A percentile compares a stretch with the other conserved stretches of the same genome.
Evolutionary conservation across 2,329 filamentous ascomycete genomes (phyloP).

Genomic region (Diplocarpon mali): DNA sequence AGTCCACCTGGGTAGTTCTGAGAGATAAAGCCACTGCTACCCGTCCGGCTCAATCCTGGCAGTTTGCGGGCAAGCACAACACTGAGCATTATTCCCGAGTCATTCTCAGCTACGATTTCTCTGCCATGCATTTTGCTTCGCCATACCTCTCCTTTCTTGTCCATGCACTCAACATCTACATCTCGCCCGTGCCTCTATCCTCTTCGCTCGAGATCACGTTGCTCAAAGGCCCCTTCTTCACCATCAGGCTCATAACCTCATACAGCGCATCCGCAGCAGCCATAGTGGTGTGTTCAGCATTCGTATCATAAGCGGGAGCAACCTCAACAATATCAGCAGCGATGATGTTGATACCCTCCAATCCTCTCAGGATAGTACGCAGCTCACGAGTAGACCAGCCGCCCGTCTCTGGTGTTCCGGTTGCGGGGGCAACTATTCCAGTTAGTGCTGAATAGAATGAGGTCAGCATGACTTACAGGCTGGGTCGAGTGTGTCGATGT

Average conservation of each 20-base stretch:
- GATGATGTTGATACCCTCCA: constrained; percentile 59
- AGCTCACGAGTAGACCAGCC: constrained; percentile 67
- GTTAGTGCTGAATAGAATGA: not conserved
- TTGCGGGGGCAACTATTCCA: constrained; percentile 52
- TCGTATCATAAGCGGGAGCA: constrained; percentile 61
- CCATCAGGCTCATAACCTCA: constrained; percentile 74
- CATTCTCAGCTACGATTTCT: too few species aligned
- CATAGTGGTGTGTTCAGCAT: constrained; percentile 65
- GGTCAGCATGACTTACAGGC: constrained; percentile 43
- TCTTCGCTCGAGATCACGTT: constrained; percentile 28
- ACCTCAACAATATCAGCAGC: constrained; percentile 66
- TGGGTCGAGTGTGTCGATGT: constrained; percentile 82
- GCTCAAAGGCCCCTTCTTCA: constrained; percentile 63
- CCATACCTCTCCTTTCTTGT: not conserved
- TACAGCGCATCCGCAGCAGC: constrained; percentile 60
- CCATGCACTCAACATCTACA: constrained; percentile 7
- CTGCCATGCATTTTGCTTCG: too few species aligned
- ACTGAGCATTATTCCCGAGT: too few species aligned
- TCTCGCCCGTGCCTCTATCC: constrained; percentile 13
- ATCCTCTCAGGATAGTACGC: constrained; percentile 56
- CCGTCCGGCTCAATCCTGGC: too few species aligned
- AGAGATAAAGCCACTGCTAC: too few species aligned
- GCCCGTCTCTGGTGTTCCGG: constrained; percentile 65
- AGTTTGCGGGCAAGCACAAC: too few species aligned
- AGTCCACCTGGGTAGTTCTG: too few species aligned